These are phyloP conservation scores for Tetrapisispora taiwanensis DNA, from an alignment of 805 yeast genomes.

Conservation along the genomic window DNA sequence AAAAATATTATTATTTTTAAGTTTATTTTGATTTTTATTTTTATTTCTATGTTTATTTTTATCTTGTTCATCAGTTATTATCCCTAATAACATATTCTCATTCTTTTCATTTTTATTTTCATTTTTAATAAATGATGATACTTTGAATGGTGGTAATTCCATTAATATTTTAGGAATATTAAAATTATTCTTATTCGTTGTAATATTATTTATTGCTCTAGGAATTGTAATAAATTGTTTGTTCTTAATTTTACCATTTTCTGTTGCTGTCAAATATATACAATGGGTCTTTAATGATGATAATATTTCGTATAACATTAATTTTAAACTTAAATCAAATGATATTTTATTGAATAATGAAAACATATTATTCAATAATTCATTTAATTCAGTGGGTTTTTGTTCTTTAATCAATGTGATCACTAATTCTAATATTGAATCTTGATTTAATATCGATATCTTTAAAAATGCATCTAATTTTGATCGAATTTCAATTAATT, in stretches of 20 bases:
- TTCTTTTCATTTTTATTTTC: slow-evolving; percentile 1
- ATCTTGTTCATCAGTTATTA: not conserved
- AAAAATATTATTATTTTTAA: slow-evolving; percentile 9
- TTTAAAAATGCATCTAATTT: slow-evolving; percentile 18
- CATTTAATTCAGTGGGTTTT: not conserved
- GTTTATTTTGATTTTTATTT: not conserved
- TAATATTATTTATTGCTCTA: slow-evolving; percentile 10
- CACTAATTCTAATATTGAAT: slow-evolving; percentile 15
- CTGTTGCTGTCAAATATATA: slow-evolving; percentile 15
- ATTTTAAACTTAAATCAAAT: slow-evolving; percentile 21
- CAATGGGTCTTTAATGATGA: slow-evolving; percentile 24
- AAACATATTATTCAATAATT: slow-evolving; percentile 13
- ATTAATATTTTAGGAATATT: slow-evolving; percentile 17
- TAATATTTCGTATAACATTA: slow-evolving; percentile 25
- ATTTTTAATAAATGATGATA: slow-evolving; percentile 22
- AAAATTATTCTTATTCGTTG: slow-evolving; percentile 2
- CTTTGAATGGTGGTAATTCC: slow-evolving; percentile 26
- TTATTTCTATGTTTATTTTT: not conserved
- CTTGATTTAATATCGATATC: slow-evolving; percentile 24
- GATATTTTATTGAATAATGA: slow-evolving; percentile 19
- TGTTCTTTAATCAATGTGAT: slow-evolving; percentile 8
- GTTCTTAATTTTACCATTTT: slow-evolving; percentile 3
- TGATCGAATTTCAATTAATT: slow-evolving; percentile 1
- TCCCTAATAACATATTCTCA: not conserved
- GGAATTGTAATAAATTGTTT: too few species aligned